These are phyloP conservation scores for Gloeophyllum trabeum DNA, from an alignment of 768 basidiomycete genomes.

Conservation along the genomic window DNA sequence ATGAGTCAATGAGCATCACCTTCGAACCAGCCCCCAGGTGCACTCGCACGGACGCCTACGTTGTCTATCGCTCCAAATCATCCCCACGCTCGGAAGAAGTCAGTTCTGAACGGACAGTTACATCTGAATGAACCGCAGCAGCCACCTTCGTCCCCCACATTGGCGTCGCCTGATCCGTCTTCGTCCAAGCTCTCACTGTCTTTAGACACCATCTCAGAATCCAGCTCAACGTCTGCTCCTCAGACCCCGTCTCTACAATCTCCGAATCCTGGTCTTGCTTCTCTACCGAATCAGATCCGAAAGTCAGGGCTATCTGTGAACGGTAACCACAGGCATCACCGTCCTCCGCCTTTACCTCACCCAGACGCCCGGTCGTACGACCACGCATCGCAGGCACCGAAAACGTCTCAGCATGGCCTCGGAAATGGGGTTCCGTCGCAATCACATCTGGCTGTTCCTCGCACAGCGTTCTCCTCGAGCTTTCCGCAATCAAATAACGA, in stretches of 20 bases:
- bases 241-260: constrained; percentile 16
- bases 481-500: constrained; percentile 40
- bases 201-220: constrained; percentile 22
- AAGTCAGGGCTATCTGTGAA: too few relatives aligned
- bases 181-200: constrained; percentile 20
- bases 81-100: constrained; percentile 71
- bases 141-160: background rate
- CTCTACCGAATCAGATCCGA: constrained; percentile 8
- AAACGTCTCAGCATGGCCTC: constrained; percentile 30
- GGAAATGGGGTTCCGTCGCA: constrained; percentile 28
- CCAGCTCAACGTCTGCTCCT: constrained; percentile 15
- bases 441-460: constrained; percentile 15
- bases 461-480: constrained; percentile 26
- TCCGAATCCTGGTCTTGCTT: constrained; percentile 15
- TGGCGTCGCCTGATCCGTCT: constrained; percentile 17
- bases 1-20: too few relatives aligned
- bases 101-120: constrained; percentile 42
- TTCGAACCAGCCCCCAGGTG: constrained; percentile 18
- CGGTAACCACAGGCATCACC: constrained; percentile 26
- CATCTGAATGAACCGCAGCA: constrained; percentile 16
- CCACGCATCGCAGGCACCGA: constrained; percentile 18
- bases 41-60: constrained; percentile 37
- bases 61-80: constrained; percentile 48
- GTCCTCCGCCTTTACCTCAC: constrained; percentile 33
- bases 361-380: constrained; percentile 6